Evolutionary conservation across 495 filamentous ascomycete genomes (phyloP), one percentile per base, ranked within the genome.

Genomic region (Penicillium chermesinum): DNA sequence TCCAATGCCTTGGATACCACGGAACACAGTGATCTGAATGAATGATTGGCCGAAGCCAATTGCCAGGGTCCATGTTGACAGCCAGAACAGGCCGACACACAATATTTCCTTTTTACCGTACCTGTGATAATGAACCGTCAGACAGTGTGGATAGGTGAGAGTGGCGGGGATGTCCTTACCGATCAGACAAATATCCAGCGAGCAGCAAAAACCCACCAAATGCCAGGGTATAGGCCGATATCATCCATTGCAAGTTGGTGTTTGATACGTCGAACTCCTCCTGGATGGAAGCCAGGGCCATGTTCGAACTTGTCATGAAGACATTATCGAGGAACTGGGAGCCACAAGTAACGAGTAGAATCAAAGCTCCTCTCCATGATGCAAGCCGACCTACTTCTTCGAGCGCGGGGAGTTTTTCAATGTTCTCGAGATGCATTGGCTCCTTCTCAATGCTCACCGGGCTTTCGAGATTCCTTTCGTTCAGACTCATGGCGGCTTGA

Each of bases 241-340:
- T 66, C 63, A 69, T 69, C 65, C 65, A 69, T 48, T 69, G 65
- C 48, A 69, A 36, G 12, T 66, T 55, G n/a, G 55, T 65, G 32
- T 51, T 61, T 14, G 61, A 58, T 5, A 65, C 63, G 5, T 50
- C 50, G 17, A 69, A 69, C n/a, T 65, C 65, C 27, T 65, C 47
- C 40, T 69, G 63, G 13, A 69, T 69, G 0, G 65, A 65, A 7
- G 65, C 63, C 38, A 69, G 27, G 4, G 63, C 65, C 47, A 69
- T 61, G 16, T 69, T 69, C 16, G 65, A 57, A 22, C 65, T 69
- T 10, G 65, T 69, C 65, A 69, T 69, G 42, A 66, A 69, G 8
- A 69, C 65, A 49, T 69, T 69, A 22, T 69, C 65, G 7, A 69
- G 59, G 34, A 66, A 69, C 25, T 69, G 65, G 14, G 65, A 66